Evolutionary conservation across 73 alveolate species (phyloP).

Genomic region (Paramecium bursaria): DNA sequence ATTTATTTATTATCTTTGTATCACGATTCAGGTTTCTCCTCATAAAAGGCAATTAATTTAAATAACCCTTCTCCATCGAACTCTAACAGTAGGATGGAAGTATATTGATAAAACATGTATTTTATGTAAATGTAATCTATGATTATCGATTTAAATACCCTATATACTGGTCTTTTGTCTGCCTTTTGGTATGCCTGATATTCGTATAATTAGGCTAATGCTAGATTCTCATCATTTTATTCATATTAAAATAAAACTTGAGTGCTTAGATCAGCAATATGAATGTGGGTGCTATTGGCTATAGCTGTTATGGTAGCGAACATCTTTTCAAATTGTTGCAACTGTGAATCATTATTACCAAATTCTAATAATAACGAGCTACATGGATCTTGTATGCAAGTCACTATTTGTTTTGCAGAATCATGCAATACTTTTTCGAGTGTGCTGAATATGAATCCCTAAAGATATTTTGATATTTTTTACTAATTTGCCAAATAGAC

Average conservation of each 20-base stretch:
- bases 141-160: neutral
- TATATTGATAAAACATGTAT: neutral
- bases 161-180: conserved; percentile 43
- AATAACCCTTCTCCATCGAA: neutral
- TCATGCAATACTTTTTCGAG: conserved; percentile 52
- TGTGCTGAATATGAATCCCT: conserved; percentile 50
- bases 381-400: conserved; percentile 6
- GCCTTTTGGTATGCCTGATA: neutral
- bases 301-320: conserved; percentile 25
- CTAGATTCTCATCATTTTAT: neutral
- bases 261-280: neutral
- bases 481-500: conserved; percentile 51
- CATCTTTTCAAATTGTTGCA: conserved; percentile 12
- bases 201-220: neutral
- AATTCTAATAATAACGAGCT: neutral
- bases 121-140: conserved; percentile 31
- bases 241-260: neutral
- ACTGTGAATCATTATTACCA: neutral
- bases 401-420: conserved; percentile 16
- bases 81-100: conserved; percentile 13
- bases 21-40: conserved; percentile 8
- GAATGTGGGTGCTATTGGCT: conserved; percentile 13
- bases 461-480: neutral
- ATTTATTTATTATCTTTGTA: neutral
- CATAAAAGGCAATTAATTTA: conserved; percentile 17